phyloP scores from a whole-genome alignment of 441 rosid genomes.

The Syzygium syzygioides region DNA sequence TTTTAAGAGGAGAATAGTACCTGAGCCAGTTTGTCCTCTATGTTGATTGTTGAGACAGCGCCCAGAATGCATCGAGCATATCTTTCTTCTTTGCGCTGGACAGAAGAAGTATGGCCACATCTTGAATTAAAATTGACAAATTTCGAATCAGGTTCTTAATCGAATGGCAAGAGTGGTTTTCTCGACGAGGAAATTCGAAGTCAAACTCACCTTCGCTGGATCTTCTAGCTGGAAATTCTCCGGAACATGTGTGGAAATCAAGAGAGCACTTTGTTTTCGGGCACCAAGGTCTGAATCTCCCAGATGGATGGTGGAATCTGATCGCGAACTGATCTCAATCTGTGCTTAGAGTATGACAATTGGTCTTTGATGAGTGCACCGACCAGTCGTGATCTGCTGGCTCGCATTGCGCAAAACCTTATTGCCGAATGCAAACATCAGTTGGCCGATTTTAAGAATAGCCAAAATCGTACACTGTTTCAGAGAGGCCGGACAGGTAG shows the following conservation, averaged over 20 bases:
- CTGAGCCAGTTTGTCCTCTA: too few species aligned
- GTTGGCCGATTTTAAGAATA: background rate
- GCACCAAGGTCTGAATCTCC: background rate
- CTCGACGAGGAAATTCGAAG: background rate
- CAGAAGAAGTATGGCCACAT: background rate
- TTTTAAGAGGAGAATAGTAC: too few species aligned
- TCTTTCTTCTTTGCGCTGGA: background rate
- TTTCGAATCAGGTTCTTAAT: background rate
- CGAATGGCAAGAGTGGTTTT: background rate
- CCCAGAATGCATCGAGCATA: background rate
- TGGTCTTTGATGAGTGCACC: too few species aligned
- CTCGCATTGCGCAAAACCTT: background rate
- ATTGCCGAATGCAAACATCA: background rate
- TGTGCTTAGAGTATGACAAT: too few species aligned
- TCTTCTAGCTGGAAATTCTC: background rate
- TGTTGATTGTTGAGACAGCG: background rate
- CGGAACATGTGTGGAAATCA: background rate
- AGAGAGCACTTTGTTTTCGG: background rate
- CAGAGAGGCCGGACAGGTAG: background rate
- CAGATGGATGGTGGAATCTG: background rate
- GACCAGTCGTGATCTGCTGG: background rate
- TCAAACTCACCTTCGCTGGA: background rate
- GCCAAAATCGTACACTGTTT: background rate
- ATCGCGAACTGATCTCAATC: too few species aligned
- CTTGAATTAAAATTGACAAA: background rate